Evolutionary conservation across 345 rosid species (phyloP).

Genomic region (Salix dunnii): DNA sequence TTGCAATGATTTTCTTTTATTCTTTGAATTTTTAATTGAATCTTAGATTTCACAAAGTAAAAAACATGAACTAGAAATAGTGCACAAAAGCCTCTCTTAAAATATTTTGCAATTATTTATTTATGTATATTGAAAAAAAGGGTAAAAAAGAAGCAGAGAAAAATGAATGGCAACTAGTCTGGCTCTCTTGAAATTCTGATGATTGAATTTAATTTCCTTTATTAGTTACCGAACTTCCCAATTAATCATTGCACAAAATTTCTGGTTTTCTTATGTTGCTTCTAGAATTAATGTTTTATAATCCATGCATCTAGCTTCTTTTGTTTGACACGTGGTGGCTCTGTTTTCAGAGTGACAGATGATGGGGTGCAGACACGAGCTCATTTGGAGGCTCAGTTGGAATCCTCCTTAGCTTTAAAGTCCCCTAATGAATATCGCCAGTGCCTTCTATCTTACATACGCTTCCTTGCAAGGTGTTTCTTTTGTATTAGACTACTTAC

Average conservation of each 20-base stretch:
- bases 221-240: not conserved
- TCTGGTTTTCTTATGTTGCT: not conserved
- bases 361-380: conserved; percentile 96
- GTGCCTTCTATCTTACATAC: conserved; percentile 86
- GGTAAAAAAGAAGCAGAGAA: not conserved
- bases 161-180: not conserved
- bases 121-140: not conserved
- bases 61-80: not conserved
- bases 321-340: conserved; percentile 13
- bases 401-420: conserved; percentile 77
- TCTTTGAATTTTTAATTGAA: not conserved
- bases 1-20: not conserved
- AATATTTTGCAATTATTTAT: not conserved
- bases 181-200: not conserved
- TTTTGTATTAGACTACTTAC: not conserved
- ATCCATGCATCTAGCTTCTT: not conserved
- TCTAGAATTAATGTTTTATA: not conserved
- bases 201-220: conserved; percentile 7
- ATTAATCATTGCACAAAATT: not conserved
- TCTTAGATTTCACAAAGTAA: not conserved
- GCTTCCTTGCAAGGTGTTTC: conserved; percentile 78
- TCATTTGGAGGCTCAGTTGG: conserved; percentile 94
- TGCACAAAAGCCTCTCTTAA: not conserved
- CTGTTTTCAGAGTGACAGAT: conserved; percentile 69
- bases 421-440: conserved; percentile 90